phyloP scores from a whole-genome alignment of 1,139 yeast genomes.

The Magnusiomyces paraingens region DNA sequence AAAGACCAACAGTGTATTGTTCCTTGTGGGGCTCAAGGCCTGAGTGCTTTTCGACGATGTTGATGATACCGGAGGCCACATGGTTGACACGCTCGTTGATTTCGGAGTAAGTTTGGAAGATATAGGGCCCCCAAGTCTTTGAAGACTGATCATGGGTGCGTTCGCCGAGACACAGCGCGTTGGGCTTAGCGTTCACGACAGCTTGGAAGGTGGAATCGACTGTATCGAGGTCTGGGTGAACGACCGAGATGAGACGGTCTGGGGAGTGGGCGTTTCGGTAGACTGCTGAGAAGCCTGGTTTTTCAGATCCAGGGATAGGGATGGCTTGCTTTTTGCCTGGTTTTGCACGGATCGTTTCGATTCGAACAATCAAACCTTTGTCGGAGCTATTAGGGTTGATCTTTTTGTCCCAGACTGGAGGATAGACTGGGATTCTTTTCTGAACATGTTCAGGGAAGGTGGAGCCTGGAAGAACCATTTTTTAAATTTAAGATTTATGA shows the following conservation, averaged over 20 bases:
- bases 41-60: slow-evolving; percentile 30
- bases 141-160: slow-evolving; percentile 41
- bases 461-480: slow-evolving; percentile 3
- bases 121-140: slow-evolving; percentile 41
- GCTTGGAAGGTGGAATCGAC: slow-evolving; percentile 44
- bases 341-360: not conserved
- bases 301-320: slow-evolving; percentile 42
- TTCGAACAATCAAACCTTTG: too few species aligned
- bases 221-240: slow-evolving; percentile 48
- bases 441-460: not conserved
- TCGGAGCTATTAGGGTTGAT: not conserved
- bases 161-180: slow-evolving; percentile 46
- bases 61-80: slow-evolving; percentile 59
- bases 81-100: slow-evolving; percentile 41
- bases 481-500: too few species aligned
- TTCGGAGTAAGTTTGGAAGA: slow-evolving; percentile 42
- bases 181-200: slow-evolving; percentile 35
- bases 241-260: slow-evolving; percentile 38
- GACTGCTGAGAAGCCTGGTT: slow-evolving; percentile 46
- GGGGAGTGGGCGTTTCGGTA: slow-evolving; percentile 42
- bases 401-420: slow-evolving; percentile 5
- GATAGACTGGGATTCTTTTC: not conserved
- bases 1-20: slow-evolving; percentile 46
- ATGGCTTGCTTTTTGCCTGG: slow-evolving; percentile 25
- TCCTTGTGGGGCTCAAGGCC: slow-evolving; percentile 22